phyloP scores from a whole-genome alignment of 805 yeast species.

The Ogataea philodendri region DNA sequence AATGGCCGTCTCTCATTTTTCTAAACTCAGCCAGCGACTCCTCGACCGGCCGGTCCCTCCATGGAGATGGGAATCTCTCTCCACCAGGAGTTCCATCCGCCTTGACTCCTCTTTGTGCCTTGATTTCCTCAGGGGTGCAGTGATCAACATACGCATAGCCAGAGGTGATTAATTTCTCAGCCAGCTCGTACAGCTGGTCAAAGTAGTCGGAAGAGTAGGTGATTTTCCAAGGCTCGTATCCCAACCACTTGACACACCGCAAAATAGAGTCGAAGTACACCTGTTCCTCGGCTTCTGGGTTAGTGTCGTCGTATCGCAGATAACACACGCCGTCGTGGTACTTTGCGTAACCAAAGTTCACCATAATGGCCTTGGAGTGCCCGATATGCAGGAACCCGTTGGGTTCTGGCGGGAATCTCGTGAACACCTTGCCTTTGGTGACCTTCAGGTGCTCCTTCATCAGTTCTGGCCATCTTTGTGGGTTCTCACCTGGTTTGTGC shows the following conservation, averaged over 20 bases:
- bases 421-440: conserved; percentile 80
- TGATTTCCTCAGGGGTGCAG: conserved; percentile 89
- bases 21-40: conserved; percentile 79
- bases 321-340: conserved; percentile 84
- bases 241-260: conserved; percentile 89
- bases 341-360: conserved; percentile 95
- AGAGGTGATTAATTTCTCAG: conserved; percentile 70
- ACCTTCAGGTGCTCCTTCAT: conserved; percentile 75
- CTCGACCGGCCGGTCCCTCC: conserved; percentile 69
- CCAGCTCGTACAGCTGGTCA: conserved; percentile 82
- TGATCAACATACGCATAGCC: conserved; percentile 90
- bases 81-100: conserved; percentile 95
- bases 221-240: conserved; percentile 88
- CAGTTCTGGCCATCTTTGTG: conserved; percentile 83
- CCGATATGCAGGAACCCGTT: conserved; percentile 97
- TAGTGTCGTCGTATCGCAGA: conserved; percentile 94
- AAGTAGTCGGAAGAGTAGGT: conserved; percentile 97
- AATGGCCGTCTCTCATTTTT: conserved; percentile 87
- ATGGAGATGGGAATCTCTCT: conserved; percentile 77
- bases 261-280: conserved; percentile 80
- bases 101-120: conserved; percentile 83
- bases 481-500: conserved; percentile 94
- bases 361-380: conserved; percentile 96
- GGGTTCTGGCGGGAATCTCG: conserved; percentile 99
- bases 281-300: conserved; percentile 98